Evolutionary conservation across 179 eudicot genomes (phyloP), one percentile per base, ranked within the genome.

Genomic region (Gypsophila paniculata): DNA sequence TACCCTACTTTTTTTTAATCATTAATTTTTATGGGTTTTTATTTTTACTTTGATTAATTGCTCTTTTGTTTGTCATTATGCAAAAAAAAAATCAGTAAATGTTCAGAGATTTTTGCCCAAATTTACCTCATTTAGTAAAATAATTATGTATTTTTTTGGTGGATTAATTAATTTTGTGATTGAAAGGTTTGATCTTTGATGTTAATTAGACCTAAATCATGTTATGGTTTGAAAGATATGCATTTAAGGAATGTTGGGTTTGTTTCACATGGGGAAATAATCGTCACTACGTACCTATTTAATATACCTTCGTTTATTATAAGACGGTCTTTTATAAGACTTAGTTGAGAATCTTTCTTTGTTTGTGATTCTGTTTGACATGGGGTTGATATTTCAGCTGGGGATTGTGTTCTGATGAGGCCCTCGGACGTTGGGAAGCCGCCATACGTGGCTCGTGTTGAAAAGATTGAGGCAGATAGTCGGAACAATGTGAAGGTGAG

Each of bases 331-430:
- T 29, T 29, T 29, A 29, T 29, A 29, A 29, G 34, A 29, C 4
- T 29, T 29, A 29, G 21, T 52, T 18, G 60, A 25, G 19, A 52
- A 52, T 68, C 61, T 36, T 18, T 39, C 13, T 57, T 66, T 8
- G 22, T 12, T 22, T 42, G 46, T 9, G 46, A 42, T 8, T 42
- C 1, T 6, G 10, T 21, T 44, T 18, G 5, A 1, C 15, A 53
- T 42, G 60, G 72, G 57, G 18, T 71, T 26, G 53, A 10, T 19
- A 72, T 65, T 49, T 32, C 73, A 90, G 96, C 86, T 65, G 96
- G 91, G 6, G 97, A 91, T 54, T 86, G 93, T 68, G 96, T 91
- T 64, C 65, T 88, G 81, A 85, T 91, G 96, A 73, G 96, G 58
- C 91, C 97, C 5, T 64, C 91, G 4, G 93, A 90, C 26, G 71